Evolutionary conservation across 352 stramenopile species (phyloP).

Genomic region (Globisporangium splendens): DNA sequence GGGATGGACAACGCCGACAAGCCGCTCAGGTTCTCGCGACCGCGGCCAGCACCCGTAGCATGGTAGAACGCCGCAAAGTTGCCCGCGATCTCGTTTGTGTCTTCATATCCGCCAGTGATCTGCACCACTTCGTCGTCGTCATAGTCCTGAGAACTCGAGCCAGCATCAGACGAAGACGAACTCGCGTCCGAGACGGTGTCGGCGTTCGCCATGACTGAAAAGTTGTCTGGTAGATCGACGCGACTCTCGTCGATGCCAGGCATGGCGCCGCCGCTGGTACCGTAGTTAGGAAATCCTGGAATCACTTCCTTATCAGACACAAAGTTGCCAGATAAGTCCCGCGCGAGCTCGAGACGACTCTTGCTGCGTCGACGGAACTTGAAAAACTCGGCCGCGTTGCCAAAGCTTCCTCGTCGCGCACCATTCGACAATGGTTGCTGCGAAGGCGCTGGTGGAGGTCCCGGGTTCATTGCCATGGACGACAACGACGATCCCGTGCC

Average conservation of each 20-base stretch:
- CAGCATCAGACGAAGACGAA: conserved; percentile 50
- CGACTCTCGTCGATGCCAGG: conserved; percentile 69
- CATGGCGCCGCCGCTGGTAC: conserved; percentile 48
- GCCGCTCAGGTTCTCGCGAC: conserved; percentile 25
- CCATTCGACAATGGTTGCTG: conserved; percentile 32
- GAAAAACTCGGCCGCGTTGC: conserved; percentile 83
- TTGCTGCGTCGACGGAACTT: conserved; percentile 86
- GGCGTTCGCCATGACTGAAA: conserved; percentile 27
- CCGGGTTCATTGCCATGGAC: conserved; percentile 15
- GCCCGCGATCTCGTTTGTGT: conserved; percentile 49
- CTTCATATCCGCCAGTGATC: conserved; percentile 59
- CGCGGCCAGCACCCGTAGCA: conserved; percentile 31
- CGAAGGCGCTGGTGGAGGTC: conserved; percentile 14
- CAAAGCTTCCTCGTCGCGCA: conserved; percentile 68
- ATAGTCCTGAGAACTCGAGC: conserved; percentile 59
- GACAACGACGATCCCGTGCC: conserved; percentile 15
- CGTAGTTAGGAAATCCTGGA: conserved; percentile 51
- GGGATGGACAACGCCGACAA: conserved; percentile 60
- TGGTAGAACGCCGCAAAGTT: conserved; percentile 85
- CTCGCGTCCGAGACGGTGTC: conserved; percentile 49
- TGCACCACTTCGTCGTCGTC: conserved; percentile 65
- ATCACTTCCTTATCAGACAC: conserved; percentile 37
- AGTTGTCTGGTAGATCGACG: conserved; percentile 43
- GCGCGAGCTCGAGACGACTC: conserved; percentile 73
- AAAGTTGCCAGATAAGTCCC: conserved; percentile 51